Evolutionary conservation across 345 rosid species (phyloP).

Genomic region (Eucalyptus viminalis): DNA sequence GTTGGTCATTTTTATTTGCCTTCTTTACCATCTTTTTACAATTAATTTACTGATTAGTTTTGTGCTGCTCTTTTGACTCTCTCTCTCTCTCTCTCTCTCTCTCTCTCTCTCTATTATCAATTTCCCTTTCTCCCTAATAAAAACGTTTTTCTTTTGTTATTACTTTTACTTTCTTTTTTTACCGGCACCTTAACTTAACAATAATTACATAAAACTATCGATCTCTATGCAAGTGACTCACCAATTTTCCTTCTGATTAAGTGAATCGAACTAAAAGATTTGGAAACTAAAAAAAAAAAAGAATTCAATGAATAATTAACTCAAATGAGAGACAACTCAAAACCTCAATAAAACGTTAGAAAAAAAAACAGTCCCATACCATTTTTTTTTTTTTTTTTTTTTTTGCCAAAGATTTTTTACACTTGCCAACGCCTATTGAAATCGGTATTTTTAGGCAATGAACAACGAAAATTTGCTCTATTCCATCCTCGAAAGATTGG

Average conservation of each 20-base stretch:
- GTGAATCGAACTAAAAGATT: not conserved
- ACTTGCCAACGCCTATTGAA: not conserved
- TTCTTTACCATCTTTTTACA: not conserved
- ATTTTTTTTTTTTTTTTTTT: too few species aligned
- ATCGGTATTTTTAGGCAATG: not conserved
- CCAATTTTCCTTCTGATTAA: not conserved
- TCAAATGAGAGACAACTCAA: not conserved
- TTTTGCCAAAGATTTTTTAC: too few species aligned
- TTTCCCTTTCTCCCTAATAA: not conserved
- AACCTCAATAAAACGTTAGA: too few species aligned
- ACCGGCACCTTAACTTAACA: not conserved
- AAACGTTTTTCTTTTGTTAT: not conserved
- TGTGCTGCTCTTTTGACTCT: not conserved
- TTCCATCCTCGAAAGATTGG: not conserved
- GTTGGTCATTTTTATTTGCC: not conserved
- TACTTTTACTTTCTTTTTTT: not conserved
- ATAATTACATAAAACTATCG: not conserved
- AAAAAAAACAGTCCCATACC: not conserved
- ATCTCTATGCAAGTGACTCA: not conserved
- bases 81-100: too few species aligned
- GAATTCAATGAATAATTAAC: not conserved
- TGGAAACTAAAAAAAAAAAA: not conserved
- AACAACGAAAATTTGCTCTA: not conserved
- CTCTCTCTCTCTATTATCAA: too few species aligned
- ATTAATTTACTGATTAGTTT: not conserved